A percentile compares a stretch with the other conserved stretches of the same genome.
Evolutionary conservation across 306 rosid species (phyloP).

Genomic region (Carpinus viminea): DNA sequence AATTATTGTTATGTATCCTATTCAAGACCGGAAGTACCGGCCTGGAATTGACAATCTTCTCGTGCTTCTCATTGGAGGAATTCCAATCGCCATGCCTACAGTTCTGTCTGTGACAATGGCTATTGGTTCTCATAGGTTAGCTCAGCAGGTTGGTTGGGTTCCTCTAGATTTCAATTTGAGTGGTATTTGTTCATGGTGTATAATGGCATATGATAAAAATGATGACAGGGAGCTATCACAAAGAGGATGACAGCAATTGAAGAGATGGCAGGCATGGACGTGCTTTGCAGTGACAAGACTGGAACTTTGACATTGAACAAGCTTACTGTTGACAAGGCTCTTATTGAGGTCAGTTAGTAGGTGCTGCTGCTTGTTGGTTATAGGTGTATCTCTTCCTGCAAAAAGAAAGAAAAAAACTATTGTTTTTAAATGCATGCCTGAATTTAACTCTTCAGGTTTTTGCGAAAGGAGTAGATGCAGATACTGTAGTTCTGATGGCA

Average conservation of each 20-base stretch:
- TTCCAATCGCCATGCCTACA: constrained; percentile 99
- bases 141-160: constrained; percentile 79
- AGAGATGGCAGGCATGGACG: constrained; percentile 99
- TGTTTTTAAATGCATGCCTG: constrained; percentile 22
- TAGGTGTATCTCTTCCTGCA: neutral
- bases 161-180: constrained; percentile 22
- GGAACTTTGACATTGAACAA: constrained; percentile 93
- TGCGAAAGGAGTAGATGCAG: constrained; percentile 88
- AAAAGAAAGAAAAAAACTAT: neutral
- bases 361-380: constrained; percentile 24
- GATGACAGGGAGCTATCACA: constrained; percentile 89
- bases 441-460: constrained; percentile 59
- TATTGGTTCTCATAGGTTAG: constrained; percentile 90
- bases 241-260: constrained; percentile 99
- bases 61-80: constrained; percentile 97
- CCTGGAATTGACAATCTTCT: constrained; percentile 98
- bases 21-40: constrained; percentile 85
- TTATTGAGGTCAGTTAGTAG: constrained; percentile 68
- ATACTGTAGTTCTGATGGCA: constrained; percentile 92
- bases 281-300: constrained; percentile 98
- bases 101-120: constrained; percentile 99
- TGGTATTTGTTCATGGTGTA: constrained; percentile 1
- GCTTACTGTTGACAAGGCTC: constrained; percentile 89
- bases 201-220: constrained; percentile 27
- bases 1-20: constrained; percentile 94